Conservation (phyloP, 495 filamentous ascomycete genomes). For the Podospora pseudocomata region DNA sequence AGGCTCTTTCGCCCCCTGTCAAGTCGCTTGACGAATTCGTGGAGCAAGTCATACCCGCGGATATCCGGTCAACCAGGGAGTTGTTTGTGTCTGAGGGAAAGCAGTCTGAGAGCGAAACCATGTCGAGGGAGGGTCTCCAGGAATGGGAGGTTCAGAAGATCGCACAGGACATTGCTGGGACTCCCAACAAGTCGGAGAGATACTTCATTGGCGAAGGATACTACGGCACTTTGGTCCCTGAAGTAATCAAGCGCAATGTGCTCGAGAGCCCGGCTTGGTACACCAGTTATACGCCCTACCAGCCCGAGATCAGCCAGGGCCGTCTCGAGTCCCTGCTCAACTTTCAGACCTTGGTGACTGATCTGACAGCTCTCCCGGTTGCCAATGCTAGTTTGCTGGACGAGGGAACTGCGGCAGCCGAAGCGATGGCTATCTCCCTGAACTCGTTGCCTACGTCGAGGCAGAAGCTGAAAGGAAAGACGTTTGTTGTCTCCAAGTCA, state of each 20-base stretch:
- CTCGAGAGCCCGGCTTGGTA: constrained; percentile 97
- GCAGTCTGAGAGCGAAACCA: background rate
- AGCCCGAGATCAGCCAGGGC: constrained; percentile 96
- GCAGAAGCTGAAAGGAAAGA: constrained; percentile 71
- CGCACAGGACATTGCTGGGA: constrained; percentile 59
- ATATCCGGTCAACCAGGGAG: constrained; percentile 68
- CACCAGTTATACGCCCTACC: constrained; percentile 97
- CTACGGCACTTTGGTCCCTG: constrained; percentile 77
- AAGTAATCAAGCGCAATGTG: constrained; percentile 92
- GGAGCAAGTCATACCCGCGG: constrained; percentile 74
- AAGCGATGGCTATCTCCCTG: constrained; percentile 95
- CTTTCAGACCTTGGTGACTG: constrained; percentile 92
- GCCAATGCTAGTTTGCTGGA: constrained; percentile 93
- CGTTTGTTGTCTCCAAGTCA: constrained; percentile 76
- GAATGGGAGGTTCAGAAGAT: constrained; percentile 40
- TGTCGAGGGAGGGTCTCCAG: constrained; percentile 27
- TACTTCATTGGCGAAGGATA: constrained; percentile 85
- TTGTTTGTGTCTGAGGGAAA: constrained; percentile 28
- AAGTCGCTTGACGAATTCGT: constrained; percentile 82
- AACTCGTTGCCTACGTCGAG: constrained; percentile 67
- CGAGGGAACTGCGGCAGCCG: constrained; percentile 90
- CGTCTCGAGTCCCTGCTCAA: constrained; percentile 91
- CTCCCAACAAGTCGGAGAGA: constrained; percentile 59
- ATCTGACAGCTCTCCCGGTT: constrained; percentile 84
- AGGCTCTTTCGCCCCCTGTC: constrained; percentile 70